Percentiles rank a stretch among this genome's conserved stretches.
Conservation (phyloP, 163 green algal genomes). For the Volvox carteri region DNA sequence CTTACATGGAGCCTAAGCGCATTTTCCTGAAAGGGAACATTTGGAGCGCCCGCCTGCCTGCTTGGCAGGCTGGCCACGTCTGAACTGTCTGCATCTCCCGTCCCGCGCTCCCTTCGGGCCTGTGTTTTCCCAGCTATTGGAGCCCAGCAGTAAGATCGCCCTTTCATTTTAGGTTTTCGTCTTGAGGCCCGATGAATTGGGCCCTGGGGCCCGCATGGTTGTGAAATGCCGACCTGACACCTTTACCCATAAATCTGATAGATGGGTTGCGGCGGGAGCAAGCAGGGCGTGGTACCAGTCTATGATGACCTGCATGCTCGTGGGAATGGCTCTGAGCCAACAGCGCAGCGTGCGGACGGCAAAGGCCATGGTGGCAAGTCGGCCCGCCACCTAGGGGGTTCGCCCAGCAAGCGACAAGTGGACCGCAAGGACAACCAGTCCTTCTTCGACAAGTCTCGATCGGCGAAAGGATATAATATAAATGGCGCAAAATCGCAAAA, state of each 20-base stretch:
- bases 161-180: neutral
- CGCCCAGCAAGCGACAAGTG: conserved; percentile 18
- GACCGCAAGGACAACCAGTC: conserved; percentile 44
- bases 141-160: neutral
- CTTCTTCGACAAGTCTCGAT: conserved; percentile 50
- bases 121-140: neutral
- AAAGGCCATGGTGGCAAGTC: conserved; percentile 18
- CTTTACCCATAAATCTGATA: neutral
- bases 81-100: neutral
- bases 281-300: conserved; percentile 32
- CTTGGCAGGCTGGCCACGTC: neutral
- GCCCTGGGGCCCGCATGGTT: neutral
- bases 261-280: conserved; percentile 34
- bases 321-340: neutral
- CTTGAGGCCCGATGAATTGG: neutral
- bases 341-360: neutral
- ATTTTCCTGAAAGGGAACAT: too few species aligned
- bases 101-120: neutral
- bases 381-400: neutral
- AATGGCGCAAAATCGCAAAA: conserved; percentile 21
- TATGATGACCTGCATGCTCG: conserved; percentile 7
- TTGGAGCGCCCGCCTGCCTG: neutral
- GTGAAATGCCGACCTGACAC: conserved; percentile 12
- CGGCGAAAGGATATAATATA: neutral
- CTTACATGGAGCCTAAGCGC: too few species aligned